Base-by-base conservation (phyloP, 306 rosid genomes). In the Dalbergia cochinchinensis region DNA sequence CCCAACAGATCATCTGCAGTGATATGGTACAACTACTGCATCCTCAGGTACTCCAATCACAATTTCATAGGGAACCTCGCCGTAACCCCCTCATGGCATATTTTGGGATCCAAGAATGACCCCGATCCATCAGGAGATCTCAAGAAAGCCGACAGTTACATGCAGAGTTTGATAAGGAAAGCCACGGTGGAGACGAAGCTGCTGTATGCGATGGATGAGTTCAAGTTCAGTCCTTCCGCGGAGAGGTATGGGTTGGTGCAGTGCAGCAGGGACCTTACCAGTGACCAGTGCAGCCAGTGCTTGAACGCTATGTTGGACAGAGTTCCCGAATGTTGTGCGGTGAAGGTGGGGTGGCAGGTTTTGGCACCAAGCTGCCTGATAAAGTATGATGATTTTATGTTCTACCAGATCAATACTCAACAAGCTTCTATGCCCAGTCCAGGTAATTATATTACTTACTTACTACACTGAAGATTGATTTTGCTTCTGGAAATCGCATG, bases 181-280 rank as follows among this genome's bases (percentile, higher is more conserved):
- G 86, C 86, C 12, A 83, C 86, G 10, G 64, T 12, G 65, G 80
- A 78, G 47, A 73, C 63, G 9, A 83, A 73, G 73, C 20, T n/a
- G 35, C 35, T 83, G 50, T 83, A 10, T 67, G 82, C 82, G 15
- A 83, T 71, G 71, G 83, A 74, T 1, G 69, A 11, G 51, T 83
- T 84, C 73, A 44, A 44, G 42, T 55, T 64, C 37, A 68, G 68
- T 50, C 0, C 39, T n/a, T 10, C 31, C 2, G 77, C 48, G 22
- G 8, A 68, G 35, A 84, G 87, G 51, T 84, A 62, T 80, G 84
- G 80, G 13, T 15, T 86, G 51, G 86, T 83, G 69, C 89, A 86
- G 64, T 86, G 86, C 31, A 65, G 80, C 18, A 75, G 89, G 48
- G 89, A 86, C 78, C 58, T 86, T 65, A 73, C 54, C n/a, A 69